These are phyloP conservation scores for Nectriaceae sp. DNA, from an alignment of 2,329 filamentous ascomycete species.

Conservation along the genomic window DNA sequence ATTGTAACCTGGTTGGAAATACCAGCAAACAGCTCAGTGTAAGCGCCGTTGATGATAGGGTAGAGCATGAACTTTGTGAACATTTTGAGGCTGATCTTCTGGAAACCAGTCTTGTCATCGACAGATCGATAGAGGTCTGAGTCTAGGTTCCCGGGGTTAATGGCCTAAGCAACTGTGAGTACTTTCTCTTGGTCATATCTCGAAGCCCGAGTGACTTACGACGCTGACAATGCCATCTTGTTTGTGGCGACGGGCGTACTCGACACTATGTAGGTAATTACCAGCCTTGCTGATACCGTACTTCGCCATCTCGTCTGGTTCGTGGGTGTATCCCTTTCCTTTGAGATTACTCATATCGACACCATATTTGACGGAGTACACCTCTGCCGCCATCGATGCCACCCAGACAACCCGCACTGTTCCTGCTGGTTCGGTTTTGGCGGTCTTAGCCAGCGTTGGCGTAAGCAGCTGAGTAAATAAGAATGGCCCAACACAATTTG, in stretches of 20 bases:
- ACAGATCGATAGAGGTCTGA: slow-evolving; percentile 9
- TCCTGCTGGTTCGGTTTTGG: slow-evolving; percentile 28
- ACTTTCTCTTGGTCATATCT: background rate
- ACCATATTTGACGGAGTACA: background rate
- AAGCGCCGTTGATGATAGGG: slow-evolving; percentile 38
- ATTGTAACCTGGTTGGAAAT: slow-evolving; percentile 17
- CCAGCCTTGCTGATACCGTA: slow-evolving; percentile 30
- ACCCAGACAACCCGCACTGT: slow-evolving; percentile 33
- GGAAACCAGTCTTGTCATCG: background rate
- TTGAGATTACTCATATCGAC: slow-evolving; percentile 21
- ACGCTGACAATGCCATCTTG: slow-evolving; percentile 11
- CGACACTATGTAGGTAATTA: slow-evolving; percentile 23
- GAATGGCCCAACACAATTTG: slow-evolving; percentile 41
- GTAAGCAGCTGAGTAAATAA: slow-evolving; percentile 36
- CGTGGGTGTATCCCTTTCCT: slow-evolving; percentile 22
- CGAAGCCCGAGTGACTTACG: background rate
- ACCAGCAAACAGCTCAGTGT: slow-evolving; percentile 46
- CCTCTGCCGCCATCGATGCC: slow-evolving; percentile 14
- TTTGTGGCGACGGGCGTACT: slow-evolving; percentile 25
- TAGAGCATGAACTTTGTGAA: slow-evolving; percentile 11
- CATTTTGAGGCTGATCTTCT: background rate
- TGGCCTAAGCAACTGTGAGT: background rate
- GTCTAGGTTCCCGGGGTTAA: slow-evolving; percentile 14
- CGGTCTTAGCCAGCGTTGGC: slow-evolving; percentile 28
- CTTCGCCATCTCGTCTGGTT: slow-evolving; percentile 12